phyloP scores from a whole-genome alignment of 257 asterid genomes.

The Voacanga thouarsii region DNA sequence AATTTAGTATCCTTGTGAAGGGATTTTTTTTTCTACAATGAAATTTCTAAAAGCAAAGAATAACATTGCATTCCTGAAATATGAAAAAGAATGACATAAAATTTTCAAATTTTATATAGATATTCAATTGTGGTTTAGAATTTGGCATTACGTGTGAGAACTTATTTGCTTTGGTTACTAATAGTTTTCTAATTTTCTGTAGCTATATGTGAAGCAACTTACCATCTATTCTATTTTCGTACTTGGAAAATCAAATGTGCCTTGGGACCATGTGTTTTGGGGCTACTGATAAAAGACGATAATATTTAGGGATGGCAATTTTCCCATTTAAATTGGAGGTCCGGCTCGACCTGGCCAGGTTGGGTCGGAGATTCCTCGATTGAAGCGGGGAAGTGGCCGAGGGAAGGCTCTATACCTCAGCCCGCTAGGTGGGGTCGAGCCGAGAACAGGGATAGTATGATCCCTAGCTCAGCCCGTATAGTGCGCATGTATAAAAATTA shows the following conservation, averaged over 20 bases:
- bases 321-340: no score
- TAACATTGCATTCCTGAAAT: background rate
- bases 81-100: background rate
- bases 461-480: no score
- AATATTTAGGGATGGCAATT: no score
- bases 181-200: background rate
- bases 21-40: background rate
- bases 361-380: no score
- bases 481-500: no score
- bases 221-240: background rate
- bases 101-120: background rate
- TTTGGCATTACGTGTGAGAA: background rate
- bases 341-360: no score
- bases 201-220: background rate
- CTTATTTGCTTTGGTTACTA: background rate
- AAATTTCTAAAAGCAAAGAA: background rate
- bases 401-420: no score
- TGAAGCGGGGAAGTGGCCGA: no score
- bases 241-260: background rate
- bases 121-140: background rate
- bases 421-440: no score
- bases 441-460: no score
- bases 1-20: background rate
- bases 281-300: no score
- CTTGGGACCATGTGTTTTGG: no score